phyloP scores from a whole-genome alignment of 1,284 basidiomycete genomes.

The Termitomyces sp. region DNA sequence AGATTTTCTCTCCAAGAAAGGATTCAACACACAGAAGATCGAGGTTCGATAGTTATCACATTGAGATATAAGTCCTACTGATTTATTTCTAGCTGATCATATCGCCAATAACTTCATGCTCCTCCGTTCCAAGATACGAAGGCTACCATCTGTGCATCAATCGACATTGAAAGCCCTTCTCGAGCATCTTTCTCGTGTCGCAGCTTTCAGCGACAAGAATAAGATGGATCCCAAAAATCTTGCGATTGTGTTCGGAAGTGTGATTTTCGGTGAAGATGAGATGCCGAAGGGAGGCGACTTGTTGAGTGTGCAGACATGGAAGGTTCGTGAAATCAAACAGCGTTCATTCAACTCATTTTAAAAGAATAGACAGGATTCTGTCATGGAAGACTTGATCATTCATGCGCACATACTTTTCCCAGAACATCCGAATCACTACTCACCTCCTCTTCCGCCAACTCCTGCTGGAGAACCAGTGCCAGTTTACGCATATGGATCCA shows the following conservation, averaged over 20 bases:
- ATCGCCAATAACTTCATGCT: conserved; percentile 67
- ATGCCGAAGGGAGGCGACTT: conserved; percentile 71
- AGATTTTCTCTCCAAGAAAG: conserved; percentile 80
- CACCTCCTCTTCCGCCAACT: conserved; percentile 64
- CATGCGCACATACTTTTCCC: conserved; percentile 63
- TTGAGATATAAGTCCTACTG: conserved; percentile 8
- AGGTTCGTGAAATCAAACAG: conserved; percentile 41
- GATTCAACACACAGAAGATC: conserved; percentile 74
- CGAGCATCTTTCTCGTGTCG: conserved; percentile 83
- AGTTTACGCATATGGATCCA: conserved; percentile 58
- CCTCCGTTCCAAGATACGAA: conserved; percentile 76
- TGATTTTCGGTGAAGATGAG: conserved; percentile 89
- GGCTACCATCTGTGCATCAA: conserved; percentile 84
- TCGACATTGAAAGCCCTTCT: conserved; percentile 84
- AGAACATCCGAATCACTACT: conserved; percentile 35
- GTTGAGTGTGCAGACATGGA: conserved; percentile 63
- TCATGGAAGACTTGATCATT: conserved; percentile 85
- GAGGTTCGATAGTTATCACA: conserved; percentile 42
- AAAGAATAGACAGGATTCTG: conserved; percentile 55
- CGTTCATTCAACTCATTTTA: not conserved
- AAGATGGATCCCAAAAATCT: conserved; percentile 95
- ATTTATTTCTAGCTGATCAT: conserved; percentile 52
- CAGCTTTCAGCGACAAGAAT: conserved; percentile 67
- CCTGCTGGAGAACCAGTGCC: conserved; percentile 55
- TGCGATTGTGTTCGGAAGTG: conserved; percentile 80